These are phyloP conservation scores for Solanum aculeatissimum DNA, from an alignment of 305 asterid genomes.

Conservation along the genomic window DNA sequence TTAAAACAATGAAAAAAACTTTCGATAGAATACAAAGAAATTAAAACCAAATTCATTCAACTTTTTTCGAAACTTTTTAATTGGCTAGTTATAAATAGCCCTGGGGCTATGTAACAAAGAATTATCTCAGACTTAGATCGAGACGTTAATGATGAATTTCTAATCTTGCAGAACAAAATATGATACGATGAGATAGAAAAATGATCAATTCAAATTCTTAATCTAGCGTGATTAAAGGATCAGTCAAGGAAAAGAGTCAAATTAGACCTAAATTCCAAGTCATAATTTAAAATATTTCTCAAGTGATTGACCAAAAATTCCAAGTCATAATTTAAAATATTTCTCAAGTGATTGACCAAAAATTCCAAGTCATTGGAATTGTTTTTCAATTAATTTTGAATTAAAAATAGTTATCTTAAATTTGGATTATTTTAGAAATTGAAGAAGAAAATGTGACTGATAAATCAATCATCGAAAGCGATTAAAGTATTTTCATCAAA, in stretches of 20 bases:
- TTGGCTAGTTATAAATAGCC: no score
- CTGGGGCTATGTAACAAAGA: no score
- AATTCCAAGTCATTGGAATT: no score
- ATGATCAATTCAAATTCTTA: not conserved
- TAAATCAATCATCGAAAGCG: not conserved
- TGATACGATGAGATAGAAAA: no score
- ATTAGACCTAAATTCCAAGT: not conserved
- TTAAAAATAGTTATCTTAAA: not conserved
- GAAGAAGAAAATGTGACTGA: not conserved
- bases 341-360: not conserved
- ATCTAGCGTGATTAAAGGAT: not conserved
- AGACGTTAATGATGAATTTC: no score
- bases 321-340: not conserved
- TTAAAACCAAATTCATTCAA: not conserved
- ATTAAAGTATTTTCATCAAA: no score
- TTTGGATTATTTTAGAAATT: not conserved
- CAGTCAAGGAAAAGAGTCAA: not conserved
- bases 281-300: not conserved
- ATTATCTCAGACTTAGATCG: no score
- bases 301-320: not conserved
- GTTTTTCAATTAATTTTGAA: no score
- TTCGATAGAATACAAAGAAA: no score
- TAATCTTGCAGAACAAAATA: no score
- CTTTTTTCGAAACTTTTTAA: not conserved
- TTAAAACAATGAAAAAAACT: no score